A percentile compares a stretch with the other conserved stretches of the same genome.
Evolutionary conservation across 2,329 filamentous ascomycete species (phyloP).

Genomic region (Cryphonectria nitschkei): DNA sequence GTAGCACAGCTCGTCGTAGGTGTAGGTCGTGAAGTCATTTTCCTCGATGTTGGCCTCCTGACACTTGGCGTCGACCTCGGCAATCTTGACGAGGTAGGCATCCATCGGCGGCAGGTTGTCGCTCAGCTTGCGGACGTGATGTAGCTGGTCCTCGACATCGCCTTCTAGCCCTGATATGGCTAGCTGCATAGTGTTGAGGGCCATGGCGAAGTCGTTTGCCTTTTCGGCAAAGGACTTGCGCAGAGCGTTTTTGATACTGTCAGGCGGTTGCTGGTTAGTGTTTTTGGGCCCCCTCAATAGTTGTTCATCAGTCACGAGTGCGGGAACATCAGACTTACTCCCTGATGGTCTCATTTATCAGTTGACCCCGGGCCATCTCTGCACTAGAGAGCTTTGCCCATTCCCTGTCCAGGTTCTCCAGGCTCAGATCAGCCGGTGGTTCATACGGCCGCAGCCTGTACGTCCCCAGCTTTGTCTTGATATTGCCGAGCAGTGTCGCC

Average conservation of each 20-base stretch:
- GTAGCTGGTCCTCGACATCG: constrained; percentile 91
- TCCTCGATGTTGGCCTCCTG: constrained; percentile 98
- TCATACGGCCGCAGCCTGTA: constrained; percentile 91
- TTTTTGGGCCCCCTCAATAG: too few species aligned
- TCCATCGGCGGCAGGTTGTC: constrained; percentile 88
- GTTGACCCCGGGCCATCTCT: constrained; percentile 85
- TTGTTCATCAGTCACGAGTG: neutral
- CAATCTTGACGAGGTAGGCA: constrained; percentile 86
- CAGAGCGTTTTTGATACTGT: constrained; percentile 89
- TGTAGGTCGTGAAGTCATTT: constrained; percentile 99
- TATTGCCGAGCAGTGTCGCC: constrained; percentile 90
- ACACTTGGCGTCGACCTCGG: constrained; percentile 83
- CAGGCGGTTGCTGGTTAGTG: constrained; percentile 24
- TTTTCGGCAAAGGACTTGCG: constrained; percentile 95
- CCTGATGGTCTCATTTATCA: constrained; percentile 97
- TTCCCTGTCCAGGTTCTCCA: constrained; percentile 80
- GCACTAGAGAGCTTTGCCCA: constrained; percentile 81
- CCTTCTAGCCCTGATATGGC: constrained; percentile 97
- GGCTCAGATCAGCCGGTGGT: constrained; percentile 79
- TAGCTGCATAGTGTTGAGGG: constrained; percentile 90
- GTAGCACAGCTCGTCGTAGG: constrained; percentile 93
- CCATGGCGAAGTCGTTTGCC: constrained; percentile 95
- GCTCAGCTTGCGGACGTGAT: constrained; percentile 83
- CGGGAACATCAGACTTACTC: constrained; percentile 60
- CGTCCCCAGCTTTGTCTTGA: constrained; percentile 97